Evolutionary conservation across 306 rosid species (phyloP), one percentile per base, ranked within the genome.

Genomic region (Hippophae tibetana): DNA sequence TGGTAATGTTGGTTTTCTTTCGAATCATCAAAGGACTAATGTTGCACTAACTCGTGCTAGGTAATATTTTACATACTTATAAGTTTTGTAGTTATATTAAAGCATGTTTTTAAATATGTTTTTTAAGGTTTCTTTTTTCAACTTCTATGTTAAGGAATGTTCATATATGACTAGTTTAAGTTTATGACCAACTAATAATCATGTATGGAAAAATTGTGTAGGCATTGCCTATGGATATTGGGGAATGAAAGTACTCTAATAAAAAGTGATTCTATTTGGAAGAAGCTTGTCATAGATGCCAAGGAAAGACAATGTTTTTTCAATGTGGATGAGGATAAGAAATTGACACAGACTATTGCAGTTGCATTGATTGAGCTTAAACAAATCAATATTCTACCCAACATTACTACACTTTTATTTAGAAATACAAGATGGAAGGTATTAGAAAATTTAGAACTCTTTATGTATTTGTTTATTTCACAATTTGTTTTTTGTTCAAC

Each of bases 221-320:
- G 95, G 80, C 72, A 82, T 52, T 75, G 84, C 65, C 67, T 87
- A 7, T 87, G 93, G 95, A 80, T 87, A 57, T 47, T 87, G 71
- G 93, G 95, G 43, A 81, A 62, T 69, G 89, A 69, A 69, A 60
- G 47, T 52, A 68, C 80, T 43, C 68, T 87, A 12, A 41, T 41
- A 8, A 61, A 26, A 57, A 65, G 79, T 53, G 66, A 53, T 18
- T 69, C 84, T 54, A 76, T 75, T 27, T 87, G 89, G 95, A 38
- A 65, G 38, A 51, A 46, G 11, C 49, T 87, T 60, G 70, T 87
- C 27, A 58, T 43, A n/a, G 76, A 87, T 72, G 85, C 93, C 13
- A 82, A 65, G 69, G 47, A 50, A 11, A 89, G 93, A 5, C 75
- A 47, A 14, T 72, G 89, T 67, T 84, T 78, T 69, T 82, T 79